phyloP scores from a whole-genome alignment of 106 monocot species.

The Dendrobium huoshanense region DNA sequence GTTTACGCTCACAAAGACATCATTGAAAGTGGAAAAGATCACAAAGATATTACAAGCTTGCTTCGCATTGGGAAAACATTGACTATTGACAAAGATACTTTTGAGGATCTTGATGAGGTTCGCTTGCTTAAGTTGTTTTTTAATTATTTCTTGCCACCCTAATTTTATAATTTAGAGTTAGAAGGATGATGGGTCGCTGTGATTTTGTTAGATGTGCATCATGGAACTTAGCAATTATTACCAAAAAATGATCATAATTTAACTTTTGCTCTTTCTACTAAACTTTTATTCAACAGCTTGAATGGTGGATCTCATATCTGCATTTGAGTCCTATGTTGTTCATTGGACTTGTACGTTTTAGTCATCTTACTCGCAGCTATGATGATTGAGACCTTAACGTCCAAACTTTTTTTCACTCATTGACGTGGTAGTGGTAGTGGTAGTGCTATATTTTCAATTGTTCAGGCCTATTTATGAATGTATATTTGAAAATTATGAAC shows the following conservation, averaged over 20 bases:
- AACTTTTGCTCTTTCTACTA: too few species aligned
- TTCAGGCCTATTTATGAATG: too few species aligned
- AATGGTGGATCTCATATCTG: neutral
- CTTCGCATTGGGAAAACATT: slow-evolving; percentile 93
- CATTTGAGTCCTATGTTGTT: neutral
- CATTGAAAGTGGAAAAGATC: slow-evolving; percentile 85
- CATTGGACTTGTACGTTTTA: too few species aligned
- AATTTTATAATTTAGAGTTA: neutral
- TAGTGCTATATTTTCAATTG: too few species aligned
- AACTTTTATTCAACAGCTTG: neutral
- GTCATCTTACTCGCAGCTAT: too few species aligned
- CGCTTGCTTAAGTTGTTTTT: neutral
- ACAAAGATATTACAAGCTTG: slow-evolving; percentile 91
- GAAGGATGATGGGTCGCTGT: neutral
- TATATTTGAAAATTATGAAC: too few species aligned
- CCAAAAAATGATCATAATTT: too few species aligned
- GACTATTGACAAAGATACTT: slow-evolving; percentile 73
- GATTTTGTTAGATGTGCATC: neutral
- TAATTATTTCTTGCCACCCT: neutral
- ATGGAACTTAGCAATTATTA: neutral
- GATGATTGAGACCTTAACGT: too few species aligned
- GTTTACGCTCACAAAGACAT: slow-evolving; percentile 98
- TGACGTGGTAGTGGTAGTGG: too few species aligned
- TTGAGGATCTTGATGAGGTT: slow-evolving; percentile 99
- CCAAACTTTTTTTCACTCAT: too few species aligned